Percentiles rank a stretch among this genome's conserved stretches.
Conservation (phyloP, 345 rosid genomes). For the Mallotus nudiflorus region DNA sequence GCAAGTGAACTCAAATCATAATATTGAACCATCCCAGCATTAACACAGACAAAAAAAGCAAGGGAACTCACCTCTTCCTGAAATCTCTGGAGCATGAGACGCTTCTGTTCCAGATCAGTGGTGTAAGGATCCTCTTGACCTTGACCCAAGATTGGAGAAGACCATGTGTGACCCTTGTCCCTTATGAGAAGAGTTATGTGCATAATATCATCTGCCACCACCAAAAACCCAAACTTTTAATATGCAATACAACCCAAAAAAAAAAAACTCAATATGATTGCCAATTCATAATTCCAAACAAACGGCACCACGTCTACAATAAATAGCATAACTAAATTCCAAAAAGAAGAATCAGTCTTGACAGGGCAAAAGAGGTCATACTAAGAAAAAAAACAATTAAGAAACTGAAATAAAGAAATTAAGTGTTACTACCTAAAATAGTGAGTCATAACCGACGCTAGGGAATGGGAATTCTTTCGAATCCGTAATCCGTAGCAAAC, state of each 20-base stretch:
- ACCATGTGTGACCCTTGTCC: slow-evolving; percentile 91
- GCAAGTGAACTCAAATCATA: background rate
- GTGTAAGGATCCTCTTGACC: slow-evolving; percentile 72
- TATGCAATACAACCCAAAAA: background rate
- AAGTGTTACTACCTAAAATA: too few species aligned
- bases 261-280: background rate
- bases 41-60: background rate
- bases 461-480: too few species aligned
- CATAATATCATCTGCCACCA: slow-evolving; percentile 76
- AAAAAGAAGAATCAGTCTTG: slow-evolving; percentile 89
- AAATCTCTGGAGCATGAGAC: slow-evolving; percentile 94
- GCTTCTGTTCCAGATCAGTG: slow-evolving; percentile 78
- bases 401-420: too few species aligned
- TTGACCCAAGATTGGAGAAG: slow-evolving; percentile 77
- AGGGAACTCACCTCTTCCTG: slow-evolving; percentile 95
- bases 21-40: background rate
- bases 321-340: slow-evolving; percentile 73
- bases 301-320: background rate
- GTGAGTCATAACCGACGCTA: too few species aligned
- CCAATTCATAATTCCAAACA: background rate
- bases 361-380: slow-evolving; percentile 71
- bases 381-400: too few species aligned
- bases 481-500: too few species aligned
- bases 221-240: slow-evolving; percentile 1
- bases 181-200: slow-evolving; percentile 84